A percentile compares a stretch with the other conserved stretches of the same genome.
Conservation (phyloP, 2,329 filamentous ascomycete genomes). For the Pleomassaria siparia region DNA sequence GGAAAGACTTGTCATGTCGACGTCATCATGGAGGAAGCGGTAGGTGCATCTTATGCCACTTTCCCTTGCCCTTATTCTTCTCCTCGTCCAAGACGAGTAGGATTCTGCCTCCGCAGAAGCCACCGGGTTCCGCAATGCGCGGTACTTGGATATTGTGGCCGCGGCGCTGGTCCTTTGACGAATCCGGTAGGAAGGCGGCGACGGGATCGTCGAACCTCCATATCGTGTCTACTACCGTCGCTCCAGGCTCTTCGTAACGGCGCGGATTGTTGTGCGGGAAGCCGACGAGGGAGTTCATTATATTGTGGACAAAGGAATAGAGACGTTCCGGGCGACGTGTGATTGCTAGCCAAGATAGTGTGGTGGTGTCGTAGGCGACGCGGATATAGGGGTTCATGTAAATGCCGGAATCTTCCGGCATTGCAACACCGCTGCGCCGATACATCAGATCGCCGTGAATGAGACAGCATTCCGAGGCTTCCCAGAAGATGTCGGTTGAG, state of each 20-base stretch:
- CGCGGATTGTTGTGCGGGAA: conserved; percentile 64
- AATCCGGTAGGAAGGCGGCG: conserved; percentile 24
- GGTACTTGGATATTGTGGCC: conserved; percentile 42
- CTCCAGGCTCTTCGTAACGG: conserved; percentile 60
- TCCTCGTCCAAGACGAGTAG: conserved; percentile 52
- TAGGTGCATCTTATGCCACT: conserved; percentile 35
- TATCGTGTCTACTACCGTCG: conserved; percentile 54
- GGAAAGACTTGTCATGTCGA: neutral
- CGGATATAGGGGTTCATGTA: conserved; percentile 77
- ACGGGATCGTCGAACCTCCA: conserved; percentile 50
- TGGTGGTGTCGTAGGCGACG: conserved; percentile 64
- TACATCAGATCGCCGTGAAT: conserved; percentile 49
- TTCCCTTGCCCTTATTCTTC: conserved; percentile 30
- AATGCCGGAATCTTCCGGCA: conserved; percentile 56
- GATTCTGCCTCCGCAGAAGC: conserved; percentile 59
- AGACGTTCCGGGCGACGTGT: conserved; percentile 67
- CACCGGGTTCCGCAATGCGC: conserved; percentile 52
- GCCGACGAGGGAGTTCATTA: conserved; percentile 58
- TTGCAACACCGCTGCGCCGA: conserved; percentile 39
- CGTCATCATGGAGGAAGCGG: conserved; percentile 14
- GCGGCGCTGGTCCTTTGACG: conserved; percentile 23
- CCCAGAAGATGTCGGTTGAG: conserved; percentile 48
- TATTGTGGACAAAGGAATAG: conserved; percentile 59
- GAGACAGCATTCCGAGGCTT: conserved; percentile 52
- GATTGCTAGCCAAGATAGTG: conserved; percentile 61